Percentiles rank a stretch among this genome's conserved stretches.
Conservation (phyloP, 441 rosid genomes). For the Populus trichocarpa region DNA sequence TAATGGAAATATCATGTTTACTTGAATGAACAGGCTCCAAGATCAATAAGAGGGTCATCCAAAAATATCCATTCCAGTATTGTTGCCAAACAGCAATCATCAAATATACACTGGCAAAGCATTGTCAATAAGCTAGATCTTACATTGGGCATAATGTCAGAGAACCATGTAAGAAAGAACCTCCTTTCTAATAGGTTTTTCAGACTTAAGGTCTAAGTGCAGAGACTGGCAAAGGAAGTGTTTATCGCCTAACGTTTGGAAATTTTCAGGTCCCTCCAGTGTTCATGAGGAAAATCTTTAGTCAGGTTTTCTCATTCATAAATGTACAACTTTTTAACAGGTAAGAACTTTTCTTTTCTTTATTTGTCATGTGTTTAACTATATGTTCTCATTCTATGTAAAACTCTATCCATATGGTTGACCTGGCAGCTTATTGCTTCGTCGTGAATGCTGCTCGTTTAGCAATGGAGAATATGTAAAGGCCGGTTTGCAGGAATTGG, state of each 20-base stretch:
- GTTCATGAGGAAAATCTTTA: conserved; percentile 44
- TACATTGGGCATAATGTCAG: conserved; percentile 40
- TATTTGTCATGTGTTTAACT: background rate
- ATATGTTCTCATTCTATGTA: background rate
- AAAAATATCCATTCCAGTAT: conserved; percentile 40
- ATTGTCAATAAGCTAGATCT: conserved; percentile 47
- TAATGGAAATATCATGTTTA: background rate
- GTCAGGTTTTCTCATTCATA: conserved; percentile 61
- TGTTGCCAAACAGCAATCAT: conserved; percentile 52
- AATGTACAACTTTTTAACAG: conserved; percentile 70
- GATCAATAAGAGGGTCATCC: conserved; percentile 39
- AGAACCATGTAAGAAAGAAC: conserved; percentile 41
- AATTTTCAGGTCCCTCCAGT: conserved; percentile 51
- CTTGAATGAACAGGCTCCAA: no score
- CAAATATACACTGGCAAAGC: conserved; percentile 60
- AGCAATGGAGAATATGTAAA: conserved; percentile 76
- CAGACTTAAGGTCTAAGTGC: background rate
- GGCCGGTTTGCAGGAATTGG: conserved; percentile 61
- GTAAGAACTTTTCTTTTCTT: conserved; percentile 24
- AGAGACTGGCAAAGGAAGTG: background rate
- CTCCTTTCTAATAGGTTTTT: conserved; percentile 3
- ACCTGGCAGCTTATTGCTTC: conserved; percentile 53
- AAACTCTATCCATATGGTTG: conserved; percentile 6
- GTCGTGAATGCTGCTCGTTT: conserved; percentile 77
- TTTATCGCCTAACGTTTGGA: conserved; percentile 18